Evolutionary conservation across 257 asterid genomes (phyloP), one percentile per base, ranked within the genome.

Genomic region (Solanum okadae): DNA sequence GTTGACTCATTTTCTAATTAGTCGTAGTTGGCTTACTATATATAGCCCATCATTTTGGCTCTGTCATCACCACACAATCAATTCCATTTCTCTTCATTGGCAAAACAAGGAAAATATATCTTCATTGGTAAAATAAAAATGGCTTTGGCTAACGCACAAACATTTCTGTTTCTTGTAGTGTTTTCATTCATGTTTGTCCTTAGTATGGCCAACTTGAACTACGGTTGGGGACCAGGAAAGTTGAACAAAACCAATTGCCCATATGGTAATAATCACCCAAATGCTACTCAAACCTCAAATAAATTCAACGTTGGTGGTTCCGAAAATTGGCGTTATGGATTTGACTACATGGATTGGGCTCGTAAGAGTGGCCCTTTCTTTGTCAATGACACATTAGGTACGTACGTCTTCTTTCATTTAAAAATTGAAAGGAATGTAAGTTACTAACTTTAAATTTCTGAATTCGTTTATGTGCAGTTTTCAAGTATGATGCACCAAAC

Each of bases 331-430:
- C 96, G 20, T 10, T 95, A 92, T 65, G 98, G 97, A 23, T 93
- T 89, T 42, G 94, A 95, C 72, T 95, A 95, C 90, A 91, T 94
- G 5, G 93, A 92, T 27, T 95, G 98, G 98, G 93, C 97, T 38
- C 88, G 88, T 88, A 92, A 90, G 68, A 92, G 44, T 49, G 94
- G 90, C 0, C 97, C 98, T 46, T 94, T 95, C 63, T 94, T 91
- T 92, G 71, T 94, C 38, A 94, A 93, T 4, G 98, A 95, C 52
- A 89, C 91, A 5, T 35, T 94, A 10, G 97, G 96, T 94, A 93
- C 3, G 95, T 94, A 92, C 5, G 5, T 5, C 46, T 20, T 49
- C 40, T 52, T 71, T 13, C 15, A 29, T 13, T 35, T 2, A 40
- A 40, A 15, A 23, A 29, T 6, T 52, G 23, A 52, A 6, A 27